A percentile compares a stretch with the other conserved stretches of the same genome.
Evolutionary conservation across 257 asterid genomes (phyloP).

Genomic region (Echium plantagineum): DNA sequence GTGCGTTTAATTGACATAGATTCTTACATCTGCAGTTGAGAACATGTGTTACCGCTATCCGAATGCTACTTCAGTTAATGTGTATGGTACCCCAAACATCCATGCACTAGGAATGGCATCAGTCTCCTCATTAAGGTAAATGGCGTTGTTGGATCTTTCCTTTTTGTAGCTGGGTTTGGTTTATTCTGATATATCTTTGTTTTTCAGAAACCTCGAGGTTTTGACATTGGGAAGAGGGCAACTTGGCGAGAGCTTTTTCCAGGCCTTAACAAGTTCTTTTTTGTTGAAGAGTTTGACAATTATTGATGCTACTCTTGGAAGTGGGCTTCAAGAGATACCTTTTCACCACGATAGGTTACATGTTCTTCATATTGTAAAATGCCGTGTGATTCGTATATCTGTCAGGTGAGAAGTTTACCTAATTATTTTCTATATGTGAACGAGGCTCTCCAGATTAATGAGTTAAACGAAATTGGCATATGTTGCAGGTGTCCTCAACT

Average conservation of each 20-base stretch:
- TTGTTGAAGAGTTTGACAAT: conserved; percentile 67
- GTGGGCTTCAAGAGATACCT: conserved; percentile 74
- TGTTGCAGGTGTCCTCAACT: conserved; percentile 78
- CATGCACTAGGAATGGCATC: conserved; percentile 67
- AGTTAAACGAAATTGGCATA: conserved; percentile 12
- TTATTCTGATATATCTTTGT: conserved; percentile 16
- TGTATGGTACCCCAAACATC: conserved; percentile 59
- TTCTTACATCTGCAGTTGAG: conserved; percentile 42
- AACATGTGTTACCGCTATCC: conserved; percentile 86
- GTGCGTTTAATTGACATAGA: conserved; percentile 8
- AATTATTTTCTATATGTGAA: neutral
- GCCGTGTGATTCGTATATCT: conserved; percentile 83
- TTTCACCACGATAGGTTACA: conserved; percentile 63
- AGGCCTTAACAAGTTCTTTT: conserved; percentile 60
- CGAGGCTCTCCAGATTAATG: neutral
- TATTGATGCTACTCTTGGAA: conserved; percentile 84
- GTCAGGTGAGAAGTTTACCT: conserved; percentile 45
- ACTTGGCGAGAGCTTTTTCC: conserved; percentile 72
- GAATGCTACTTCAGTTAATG: conserved; percentile 75
- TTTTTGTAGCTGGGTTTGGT: conserved; percentile 6
- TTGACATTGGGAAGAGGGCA: conserved; percentile 89
- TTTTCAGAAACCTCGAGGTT: conserved; percentile 75
- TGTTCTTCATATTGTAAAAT: conserved; percentile 76
- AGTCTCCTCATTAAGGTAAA: conserved; percentile 58
- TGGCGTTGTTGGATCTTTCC: conserved; percentile 5